These are phyloP conservation scores for Sanghuangporus weigelae DNA, from an alignment of 1,284 basidiomycete species.

Conservation along the genomic window DNA sequence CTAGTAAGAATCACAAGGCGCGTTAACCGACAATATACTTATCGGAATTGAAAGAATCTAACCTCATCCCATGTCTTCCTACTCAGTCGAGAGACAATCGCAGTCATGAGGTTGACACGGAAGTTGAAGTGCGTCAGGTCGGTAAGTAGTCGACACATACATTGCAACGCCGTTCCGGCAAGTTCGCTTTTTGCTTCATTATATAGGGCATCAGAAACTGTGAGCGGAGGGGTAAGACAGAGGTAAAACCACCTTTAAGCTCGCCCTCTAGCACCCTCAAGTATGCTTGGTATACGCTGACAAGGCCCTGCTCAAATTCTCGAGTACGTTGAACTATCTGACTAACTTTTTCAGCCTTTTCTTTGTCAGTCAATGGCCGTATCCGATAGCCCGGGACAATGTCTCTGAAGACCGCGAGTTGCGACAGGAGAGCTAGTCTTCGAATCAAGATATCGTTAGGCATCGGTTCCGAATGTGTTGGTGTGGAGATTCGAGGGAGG, in stretches of 20 bases:
- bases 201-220: conserved; percentile 21
- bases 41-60: conserved; percentile 25
- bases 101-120: conserved; percentile 86
- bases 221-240: neutral
- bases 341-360: conserved; percentile 90
- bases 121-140: conserved; percentile 98
- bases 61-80: conserved; percentile 86
- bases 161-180: conserved; percentile 68
- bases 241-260: conserved; percentile 60
- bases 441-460: conserved; percentile 81
- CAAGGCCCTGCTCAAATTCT: conserved; percentile 97
- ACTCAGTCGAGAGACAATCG: conserved; percentile 81
- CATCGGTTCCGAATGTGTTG: conserved; percentile 61
- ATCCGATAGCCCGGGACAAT: conserved; percentile 91
- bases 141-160: conserved; percentile 81
- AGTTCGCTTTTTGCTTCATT: conserved; percentile 66
- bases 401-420: conserved; percentile 94
- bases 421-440: conserved; percentile 84
- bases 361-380: conserved; percentile 82
- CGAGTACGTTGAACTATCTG: conserved; percentile 88
- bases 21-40: neutral
- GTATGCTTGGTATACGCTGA: conserved; percentile 85
- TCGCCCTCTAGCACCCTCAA: conserved; percentile 83
- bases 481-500: conserved; percentile 61
- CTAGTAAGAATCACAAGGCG: conserved; percentile 31